A percentile compares a stretch with the other conserved stretches of the same genome.
Evolutionary conservation across 805 yeast genomes (phyloP).

Genomic region (Metschnikowia reukaufii): DNA sequence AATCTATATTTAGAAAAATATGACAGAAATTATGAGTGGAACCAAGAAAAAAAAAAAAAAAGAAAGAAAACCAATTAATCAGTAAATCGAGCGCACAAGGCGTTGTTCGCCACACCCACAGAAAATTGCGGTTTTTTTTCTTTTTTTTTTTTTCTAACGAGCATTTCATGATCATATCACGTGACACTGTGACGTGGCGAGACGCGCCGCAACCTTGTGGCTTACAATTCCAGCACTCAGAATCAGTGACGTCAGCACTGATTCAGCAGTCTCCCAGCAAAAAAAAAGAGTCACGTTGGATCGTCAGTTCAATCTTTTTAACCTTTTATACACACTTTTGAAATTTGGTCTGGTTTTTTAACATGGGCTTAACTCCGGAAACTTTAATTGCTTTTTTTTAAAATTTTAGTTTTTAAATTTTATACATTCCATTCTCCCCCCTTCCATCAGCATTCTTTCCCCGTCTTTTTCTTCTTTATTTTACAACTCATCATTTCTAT

Average conservation of each 20-base stretch:
- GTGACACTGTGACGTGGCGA: neutral
- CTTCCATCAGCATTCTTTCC: too few relatives aligned
- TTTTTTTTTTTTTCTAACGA: too few relatives aligned
- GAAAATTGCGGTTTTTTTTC: too few relatives aligned
- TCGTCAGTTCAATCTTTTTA: neutral
- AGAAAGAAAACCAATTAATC: too few relatives aligned
- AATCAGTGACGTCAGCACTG: neutral
- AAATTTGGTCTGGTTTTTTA: neutral
- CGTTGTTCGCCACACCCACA: too few relatives aligned
- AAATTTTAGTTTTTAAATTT: too few relatives aligned
- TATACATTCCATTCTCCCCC: too few relatives aligned
- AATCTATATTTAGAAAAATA: neutral
- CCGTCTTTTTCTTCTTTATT: too few relatives aligned
- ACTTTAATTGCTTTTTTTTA: neutral
- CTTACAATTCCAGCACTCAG: neutral
- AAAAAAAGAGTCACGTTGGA: neutral
- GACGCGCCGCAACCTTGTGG: neutral
- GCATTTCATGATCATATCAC: neutral
- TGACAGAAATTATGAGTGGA: too few relatives aligned
- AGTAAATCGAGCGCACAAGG: neutral
- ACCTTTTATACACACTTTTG: neutral
- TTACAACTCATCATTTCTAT: too few relatives aligned
- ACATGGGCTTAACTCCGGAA: neutral
- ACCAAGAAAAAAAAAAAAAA: too few relatives aligned
- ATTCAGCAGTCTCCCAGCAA: neutral